Evolutionary conservation across 2,329 filamentous ascomycete genomes (phyloP), one percentile per base, ranked within the genome.

Genomic region (Periconia sp.): DNA sequence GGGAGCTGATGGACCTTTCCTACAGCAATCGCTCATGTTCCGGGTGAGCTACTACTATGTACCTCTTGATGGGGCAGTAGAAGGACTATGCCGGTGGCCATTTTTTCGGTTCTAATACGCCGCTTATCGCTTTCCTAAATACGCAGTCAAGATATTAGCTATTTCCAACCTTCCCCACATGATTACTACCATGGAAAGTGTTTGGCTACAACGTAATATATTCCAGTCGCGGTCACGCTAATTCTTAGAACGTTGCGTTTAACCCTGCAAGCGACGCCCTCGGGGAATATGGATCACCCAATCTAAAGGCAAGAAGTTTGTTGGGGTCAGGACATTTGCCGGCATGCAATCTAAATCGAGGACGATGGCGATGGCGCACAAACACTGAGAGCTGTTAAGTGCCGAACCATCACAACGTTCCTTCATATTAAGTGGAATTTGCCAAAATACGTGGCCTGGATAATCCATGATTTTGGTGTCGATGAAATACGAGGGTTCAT

Each of bases 321-420:
- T 46, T 46, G 44, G 44, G 44, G 44, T 46, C 19, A 33, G 27
- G 2, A 47, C 30, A 47, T 47, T 35, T 33, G 19, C 45, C 45
- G 45, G 18, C 2, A 35, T 2, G 45, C 17, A 47, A 47, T 47
- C 23, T 47, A 35, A 47, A 47, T 18, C 6, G 27, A 17, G 45
- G 45, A 18, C 17, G 27, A 37, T 17, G 30, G 45, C 45, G 45
- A 35, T n/a, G 45, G 45, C 45, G 37, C 33, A 27, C 8, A 8
- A 27, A 27, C 8, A 5, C 8, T 8, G 5, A 27, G 23, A 27
- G 8, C 23, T 8, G 5, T 27, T 27, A 27, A 27, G 23, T 27
- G 23, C 23, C 23, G 23, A 27, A 27, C 5, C 23, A 27, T 5
- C 23, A 27, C 23, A 27, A 27, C 8, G 5, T 27, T 27, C 23